These are phyloP conservation scores for Cicer yamashitae DNA, from an alignment of 306 rosid species.

Conservation along the genomic window DNA sequence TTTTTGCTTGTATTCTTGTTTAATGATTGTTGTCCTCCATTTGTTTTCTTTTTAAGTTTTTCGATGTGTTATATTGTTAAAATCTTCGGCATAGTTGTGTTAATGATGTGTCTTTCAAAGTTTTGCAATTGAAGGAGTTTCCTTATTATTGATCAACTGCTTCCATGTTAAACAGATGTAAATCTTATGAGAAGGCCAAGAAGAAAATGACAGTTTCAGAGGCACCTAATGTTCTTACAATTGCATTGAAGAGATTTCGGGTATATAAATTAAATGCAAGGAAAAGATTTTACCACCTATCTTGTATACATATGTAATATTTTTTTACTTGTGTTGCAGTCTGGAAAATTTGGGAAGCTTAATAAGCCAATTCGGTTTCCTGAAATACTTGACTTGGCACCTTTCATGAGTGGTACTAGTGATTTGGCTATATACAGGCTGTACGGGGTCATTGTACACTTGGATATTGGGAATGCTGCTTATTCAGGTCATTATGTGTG, in stretches of 20 bases:
- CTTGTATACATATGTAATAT: constrained; percentile 13
- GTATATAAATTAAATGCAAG: constrained; percentile 46
- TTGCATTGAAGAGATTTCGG: constrained; percentile 92
- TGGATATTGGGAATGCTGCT: constrained; percentile 80
- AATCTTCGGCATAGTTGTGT: background rate
- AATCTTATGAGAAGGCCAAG: constrained; percentile 91
- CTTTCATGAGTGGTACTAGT: constrained; percentile 86
- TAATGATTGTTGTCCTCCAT: background rate
- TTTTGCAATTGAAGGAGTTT: constrained; percentile 18
- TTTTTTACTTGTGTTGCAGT: constrained; percentile 52
- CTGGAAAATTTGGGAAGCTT: constrained; percentile 92
- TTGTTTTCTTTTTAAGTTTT: background rate
- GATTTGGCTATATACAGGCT: constrained; percentile 83
- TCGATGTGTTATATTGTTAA: constrained; percentile 1
- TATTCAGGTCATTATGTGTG: constrained; percentile 95
- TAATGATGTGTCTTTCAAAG: background rate
- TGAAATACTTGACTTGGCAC: constrained; percentile 85
- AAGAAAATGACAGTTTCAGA: constrained; percentile 86
- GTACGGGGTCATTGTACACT: constrained; percentile 85
- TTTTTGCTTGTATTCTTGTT: background rate
- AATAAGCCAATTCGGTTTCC: constrained; percentile 80
- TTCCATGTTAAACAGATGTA: constrained; percentile 65
- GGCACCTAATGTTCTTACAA: constrained; percentile 90
- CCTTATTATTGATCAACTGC: constrained; percentile 16
- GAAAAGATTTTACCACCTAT: constrained; percentile 11